Evolutionary conservation across 345 rosid species (phyloP), one percentile per base, ranked within the genome.

Genomic region (Hibiscus tridactylites): DNA sequence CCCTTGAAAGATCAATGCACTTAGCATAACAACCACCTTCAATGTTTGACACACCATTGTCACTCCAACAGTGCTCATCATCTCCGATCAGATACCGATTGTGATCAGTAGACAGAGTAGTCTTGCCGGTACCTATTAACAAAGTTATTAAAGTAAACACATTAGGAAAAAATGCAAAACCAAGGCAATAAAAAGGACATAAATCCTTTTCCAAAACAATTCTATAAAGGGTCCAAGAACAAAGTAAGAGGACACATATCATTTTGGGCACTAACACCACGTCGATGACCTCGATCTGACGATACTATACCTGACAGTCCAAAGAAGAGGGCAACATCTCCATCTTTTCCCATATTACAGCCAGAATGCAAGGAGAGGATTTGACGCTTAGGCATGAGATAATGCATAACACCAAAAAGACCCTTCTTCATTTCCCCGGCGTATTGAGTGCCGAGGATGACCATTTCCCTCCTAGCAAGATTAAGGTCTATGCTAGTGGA

Each of bases 391-490:
- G 97, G 99, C 99, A 95, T 95, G 85, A 95, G 96, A 89, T 91
- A 92, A 85, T 95, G 97, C 97, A 95, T 95, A 44, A 95, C 97
- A 80, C 99, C 72, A 88, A 95, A 95, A 67, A 95, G 97, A 74
- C 99, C 99, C 80, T 95, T 94, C 92, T 91, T 95, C 99, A 92
- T 95, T 82, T 95, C 99, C 79, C 99, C 98, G 39, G 99, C 97
- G 73, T 95, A 95, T 72, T 92, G 99, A 31, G 99, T 91, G 65
- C 99, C 97, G 56, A 90, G 97, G 80, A 94, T 94, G 79, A 90
- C 99, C 99, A 94, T 92, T 86, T 94, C 99, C 83, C 88, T 89
- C 81, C 97, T 88, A 78, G 88, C 88, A 53, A 94, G 93, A 83
- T 94, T 92, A 80, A 94, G 73, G 73, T 94, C 97, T 77, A 92